Evolutionary conservation across 1,284 basidiomycete species (phyloP).

Genomic region (Meira miltonrushii): DNA sequence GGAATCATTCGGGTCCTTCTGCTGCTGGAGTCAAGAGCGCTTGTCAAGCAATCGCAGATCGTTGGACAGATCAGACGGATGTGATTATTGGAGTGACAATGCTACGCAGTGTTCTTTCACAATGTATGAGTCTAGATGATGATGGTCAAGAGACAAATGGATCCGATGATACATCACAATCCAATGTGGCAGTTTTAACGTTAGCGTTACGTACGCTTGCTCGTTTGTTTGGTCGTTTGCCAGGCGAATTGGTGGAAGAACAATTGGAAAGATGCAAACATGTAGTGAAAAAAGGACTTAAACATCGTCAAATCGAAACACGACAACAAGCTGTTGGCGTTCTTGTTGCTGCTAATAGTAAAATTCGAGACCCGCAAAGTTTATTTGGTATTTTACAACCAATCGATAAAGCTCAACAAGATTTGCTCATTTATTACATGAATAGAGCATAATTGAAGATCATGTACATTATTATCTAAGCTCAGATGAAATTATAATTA

Average conservation of each 20-base stretch:
- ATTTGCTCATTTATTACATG: conserved; percentile 29
- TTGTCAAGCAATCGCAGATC: conserved; percentile 20
- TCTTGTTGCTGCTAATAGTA: conserved; percentile 14
- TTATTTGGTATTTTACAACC: conserved; percentile 18
- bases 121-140: not conserved
- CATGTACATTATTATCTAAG: no score
- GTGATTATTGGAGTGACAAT: conserved; percentile 29
- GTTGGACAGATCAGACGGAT: conserved; percentile 18
- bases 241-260: conserved; percentile 35
- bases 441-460: not conserved
- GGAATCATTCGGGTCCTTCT: not conserved
- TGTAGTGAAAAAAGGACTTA: conserved; percentile 11
- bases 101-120: conserved; percentile 1
- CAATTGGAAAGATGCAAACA: conserved; percentile 18
- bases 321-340: conserved; percentile 18
- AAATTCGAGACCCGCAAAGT: conserved; percentile 13
- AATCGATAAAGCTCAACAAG: conserved; percentile 21
- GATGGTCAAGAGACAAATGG: not conserved
- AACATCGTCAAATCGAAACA: conserved; percentile 11
- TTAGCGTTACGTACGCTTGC: conserved; percentile 14
- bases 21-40: conserved; percentile 6
- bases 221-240: conserved; percentile 22
- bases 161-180: not conserved
- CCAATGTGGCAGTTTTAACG: conserved; percentile 3
- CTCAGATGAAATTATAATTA: no score